A percentile compares a stretch with the other conserved stretches of the same genome.
Evolutionary conservation across 306 rosid genomes (phyloP).

Genomic region (Dicorynia guianensis): DNA sequence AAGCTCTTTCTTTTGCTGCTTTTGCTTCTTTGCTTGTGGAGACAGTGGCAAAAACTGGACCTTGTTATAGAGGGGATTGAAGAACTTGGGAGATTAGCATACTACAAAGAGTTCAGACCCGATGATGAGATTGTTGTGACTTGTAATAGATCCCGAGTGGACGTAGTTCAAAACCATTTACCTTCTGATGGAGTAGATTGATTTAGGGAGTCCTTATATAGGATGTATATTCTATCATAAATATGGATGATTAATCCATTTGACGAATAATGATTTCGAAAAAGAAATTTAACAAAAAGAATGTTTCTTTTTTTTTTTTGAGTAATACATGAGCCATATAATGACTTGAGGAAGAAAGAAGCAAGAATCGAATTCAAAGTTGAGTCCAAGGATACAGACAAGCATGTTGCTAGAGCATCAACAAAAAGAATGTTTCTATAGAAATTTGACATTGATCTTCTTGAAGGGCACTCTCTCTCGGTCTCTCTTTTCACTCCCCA

Average conservation of each 20-base stretch:
- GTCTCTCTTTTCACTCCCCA: slow-evolving; percentile 18
- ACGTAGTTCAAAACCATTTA: slow-evolving; percentile 49
- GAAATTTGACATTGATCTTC: slow-evolving; percentile 79
- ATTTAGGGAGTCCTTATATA: neutral
- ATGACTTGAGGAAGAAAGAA: too few relatives aligned
- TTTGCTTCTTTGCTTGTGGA: slow-evolving; percentile 89
- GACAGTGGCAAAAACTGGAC: slow-evolving; percentile 83
- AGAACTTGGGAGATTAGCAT: slow-evolving; percentile 69
- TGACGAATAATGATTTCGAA: neutral
- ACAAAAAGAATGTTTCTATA: too few relatives aligned
- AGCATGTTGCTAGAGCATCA: too few relatives aligned
- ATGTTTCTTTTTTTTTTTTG: too few relatives aligned
- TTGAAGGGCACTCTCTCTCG: slow-evolving; percentile 58
- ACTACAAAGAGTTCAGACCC: slow-evolving; percentile 65
- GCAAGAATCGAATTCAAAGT: too few relatives aligned
- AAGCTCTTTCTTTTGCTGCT: slow-evolving; percentile 90
- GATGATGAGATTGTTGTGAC: slow-evolving; percentile 54
- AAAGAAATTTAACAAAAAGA: too few relatives aligned
- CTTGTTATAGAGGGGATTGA: slow-evolving; percentile 74
- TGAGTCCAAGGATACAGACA: too few relatives aligned
- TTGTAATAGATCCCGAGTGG: slow-evolving; percentile 53
- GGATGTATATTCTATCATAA: neutral
- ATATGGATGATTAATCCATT: neutral
- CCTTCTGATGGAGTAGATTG: slow-evolving; percentile 60
- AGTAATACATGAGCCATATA: too few relatives aligned